These are phyloP conservation scores for Rhodocollybia butyracea DNA, from an alignment of 768 basidiomycete species.

Conservation along the genomic window DNA sequence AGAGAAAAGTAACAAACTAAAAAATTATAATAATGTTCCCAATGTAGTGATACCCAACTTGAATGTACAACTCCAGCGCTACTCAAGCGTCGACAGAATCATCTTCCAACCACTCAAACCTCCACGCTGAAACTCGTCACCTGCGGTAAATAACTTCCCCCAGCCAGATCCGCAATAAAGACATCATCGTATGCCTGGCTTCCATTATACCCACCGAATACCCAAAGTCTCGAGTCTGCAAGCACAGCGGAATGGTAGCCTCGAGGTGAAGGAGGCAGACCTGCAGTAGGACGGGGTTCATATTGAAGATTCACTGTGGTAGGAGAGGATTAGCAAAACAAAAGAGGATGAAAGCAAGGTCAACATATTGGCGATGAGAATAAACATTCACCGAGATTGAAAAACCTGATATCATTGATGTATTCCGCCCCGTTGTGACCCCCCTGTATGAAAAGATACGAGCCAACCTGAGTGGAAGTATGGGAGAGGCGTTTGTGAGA, in stretches of 20 bases:
- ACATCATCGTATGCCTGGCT: conserved; percentile 83
- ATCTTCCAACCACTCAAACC: too few species aligned
- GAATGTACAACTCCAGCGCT: too few species aligned
- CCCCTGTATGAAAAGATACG: conserved; percentile 85
- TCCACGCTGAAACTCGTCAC: conserved; percentile 75
- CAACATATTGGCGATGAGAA: not conserved
- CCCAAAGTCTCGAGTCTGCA: conserved; percentile 80
- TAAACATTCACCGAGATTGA: conserved; percentile 73
- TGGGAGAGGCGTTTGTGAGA: conserved; percentile 72
- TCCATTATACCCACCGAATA: conserved; percentile 90
- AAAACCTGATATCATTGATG: conserved; percentile 68
- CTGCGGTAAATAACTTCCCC: conserved; percentile 86
- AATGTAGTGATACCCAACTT: too few species aligned
- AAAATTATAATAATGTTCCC: too few species aligned
- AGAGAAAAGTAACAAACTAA: too few species aligned
- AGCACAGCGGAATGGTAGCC: conserved; percentile 85
- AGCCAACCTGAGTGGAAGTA: conserved; percentile 86
- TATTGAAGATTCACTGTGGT: conserved; percentile 76
- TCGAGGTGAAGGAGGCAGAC: conserved; percentile 66
- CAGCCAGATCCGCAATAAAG: conserved; percentile 80
- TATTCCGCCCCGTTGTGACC: conserved; percentile 85
- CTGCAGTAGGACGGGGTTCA: conserved; percentile 66
- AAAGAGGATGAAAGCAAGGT: not conserved
- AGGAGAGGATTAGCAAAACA: not conserved
- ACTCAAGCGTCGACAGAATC: too few species aligned